Evolutionary conservation across 75 land plant genomes (phyloP).

Genomic region (Sequoia sempervirens): DNA sequence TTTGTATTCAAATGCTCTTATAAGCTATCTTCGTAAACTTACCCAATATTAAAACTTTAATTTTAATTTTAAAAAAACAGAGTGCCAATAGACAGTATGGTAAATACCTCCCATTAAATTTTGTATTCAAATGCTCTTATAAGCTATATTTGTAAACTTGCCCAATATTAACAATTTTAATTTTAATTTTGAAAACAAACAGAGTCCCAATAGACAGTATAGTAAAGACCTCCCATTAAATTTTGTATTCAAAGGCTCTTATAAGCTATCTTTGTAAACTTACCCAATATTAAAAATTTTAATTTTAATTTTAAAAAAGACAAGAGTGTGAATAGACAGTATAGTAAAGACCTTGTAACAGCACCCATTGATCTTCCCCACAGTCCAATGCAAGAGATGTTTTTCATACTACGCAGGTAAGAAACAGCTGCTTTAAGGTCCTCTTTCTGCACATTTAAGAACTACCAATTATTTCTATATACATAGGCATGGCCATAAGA

Average conservation of each 20-base stretch:
- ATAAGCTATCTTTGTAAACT: too few relatives aligned
- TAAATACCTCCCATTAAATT: slow-evolving; percentile 32
- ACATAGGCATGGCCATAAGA: neutral
- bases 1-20: too few relatives aligned
- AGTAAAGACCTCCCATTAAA: slow-evolving; percentile 36
- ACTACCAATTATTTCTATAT: neutral
- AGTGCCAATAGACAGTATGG: neutral
- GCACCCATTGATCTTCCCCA: slow-evolving; percentile 99
- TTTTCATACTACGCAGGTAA: slow-evolving; percentile 60
- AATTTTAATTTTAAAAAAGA: neutral
- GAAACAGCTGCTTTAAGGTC: slow-evolving; percentile 82
- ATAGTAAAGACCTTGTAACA: slow-evolving; percentile 71
- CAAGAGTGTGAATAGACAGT: too few relatives aligned
- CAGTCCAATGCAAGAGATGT: slow-evolving; percentile 77
- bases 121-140: too few relatives aligned
- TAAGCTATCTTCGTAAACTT: too few relatives aligned
- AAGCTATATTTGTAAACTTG: too few relatives aligned
- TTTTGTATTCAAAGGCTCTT: too few relatives aligned
- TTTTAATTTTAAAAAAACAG: neutral
- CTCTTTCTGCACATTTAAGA: slow-evolving; percentile 58
- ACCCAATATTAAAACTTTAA: too few relatives aligned
- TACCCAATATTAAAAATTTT: too few relatives aligned
- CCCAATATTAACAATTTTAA: too few relatives aligned
- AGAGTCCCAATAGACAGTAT: neutral
- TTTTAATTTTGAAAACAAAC: neutral